phyloP scores from a whole-genome alignment of 1,284 basidiomycete species.

The Ceratobasidium sp. region DNA sequence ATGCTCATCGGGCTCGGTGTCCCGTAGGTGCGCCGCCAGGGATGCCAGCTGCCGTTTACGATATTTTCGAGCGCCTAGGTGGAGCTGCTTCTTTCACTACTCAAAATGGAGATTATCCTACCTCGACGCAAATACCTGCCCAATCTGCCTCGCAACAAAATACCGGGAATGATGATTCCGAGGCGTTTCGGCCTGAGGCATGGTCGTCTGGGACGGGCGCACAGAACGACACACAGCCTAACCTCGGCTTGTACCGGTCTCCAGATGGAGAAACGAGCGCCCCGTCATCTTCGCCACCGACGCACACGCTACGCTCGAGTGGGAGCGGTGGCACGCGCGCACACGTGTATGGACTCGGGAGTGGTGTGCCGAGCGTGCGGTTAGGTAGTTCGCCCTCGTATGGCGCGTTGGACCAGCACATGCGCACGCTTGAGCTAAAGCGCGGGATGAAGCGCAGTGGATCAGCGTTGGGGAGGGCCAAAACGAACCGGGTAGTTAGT shows the following conservation, averaged over 20 bases:
- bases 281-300: constrained; percentile 30
- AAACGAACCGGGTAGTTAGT: constrained; percentile 24
- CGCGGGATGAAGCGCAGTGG: constrained; percentile 39
- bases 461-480: constrained; percentile 9
- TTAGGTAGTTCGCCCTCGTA: constrained; percentile 40
- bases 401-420: constrained; percentile 40
- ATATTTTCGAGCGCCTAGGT: constrained; percentile 41
- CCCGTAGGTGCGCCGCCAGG: constrained; percentile 31
- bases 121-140: neutral
- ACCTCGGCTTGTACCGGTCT: constrained; percentile 23
- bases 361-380: constrained; percentile 6
- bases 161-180: constrained; percentile 17
- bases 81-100: constrained; percentile 17
- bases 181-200: constrained; percentile 38
- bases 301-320: constrained; percentile 15
- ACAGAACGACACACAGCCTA: constrained; percentile 9
- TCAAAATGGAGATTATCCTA: neutral
- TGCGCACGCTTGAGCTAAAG: constrained; percentile 43
- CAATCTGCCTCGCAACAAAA: constrained; percentile 1
- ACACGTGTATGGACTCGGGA: neutral
- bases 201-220: constrained; percentile 28
- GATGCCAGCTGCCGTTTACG: constrained; percentile 42
- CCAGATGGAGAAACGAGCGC: constrained; percentile 24
- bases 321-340: constrained; percentile 3
- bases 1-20: constrained; percentile 39